Conservation (phyloP, 306 rosid genomes). For the Hylodesmum podocarpum region DNA sequence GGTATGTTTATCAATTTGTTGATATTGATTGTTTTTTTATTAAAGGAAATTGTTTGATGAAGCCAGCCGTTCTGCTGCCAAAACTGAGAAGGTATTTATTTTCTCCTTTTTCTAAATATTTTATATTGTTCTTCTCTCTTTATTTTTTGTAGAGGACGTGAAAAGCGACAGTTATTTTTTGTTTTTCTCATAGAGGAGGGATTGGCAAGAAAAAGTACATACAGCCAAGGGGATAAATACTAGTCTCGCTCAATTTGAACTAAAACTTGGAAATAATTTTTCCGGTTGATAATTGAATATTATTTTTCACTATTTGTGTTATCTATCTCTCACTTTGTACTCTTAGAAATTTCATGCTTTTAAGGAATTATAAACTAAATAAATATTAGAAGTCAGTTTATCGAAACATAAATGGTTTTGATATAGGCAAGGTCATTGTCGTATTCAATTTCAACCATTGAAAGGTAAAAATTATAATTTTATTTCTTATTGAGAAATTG, state of each 20-base stretch:
- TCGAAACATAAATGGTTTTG: not conserved
- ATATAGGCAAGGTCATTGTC: conserved; percentile 33
- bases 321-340: not conserved
- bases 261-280: conserved; percentile 12
- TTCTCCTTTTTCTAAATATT: not conserved
- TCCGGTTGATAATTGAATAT: not conserved
- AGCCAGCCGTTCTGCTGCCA: conserved; percentile 38
- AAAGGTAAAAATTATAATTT: conserved; percentile 19
- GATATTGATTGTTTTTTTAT: conserved; percentile 8
- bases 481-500: conserved; percentile 8
- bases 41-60: conserved; percentile 77
- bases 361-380: not conserved
- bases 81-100: conserved; percentile 59
- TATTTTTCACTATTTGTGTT: not conserved
- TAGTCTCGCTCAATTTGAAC: not conserved
- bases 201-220: not conserved
- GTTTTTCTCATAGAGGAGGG: not conserved
- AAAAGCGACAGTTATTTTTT: not conserved
- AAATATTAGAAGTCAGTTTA: not conserved
- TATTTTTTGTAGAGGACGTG: not conserved
- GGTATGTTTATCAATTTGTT: not conserved
- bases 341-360: not conserved
- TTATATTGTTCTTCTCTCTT: not conserved
- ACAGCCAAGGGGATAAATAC: not conserved
- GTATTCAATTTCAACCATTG: not conserved